Base-by-base conservation (phyloP, 352 stramenopile species). In the Pythium rhizo-oryzae region DNA sequence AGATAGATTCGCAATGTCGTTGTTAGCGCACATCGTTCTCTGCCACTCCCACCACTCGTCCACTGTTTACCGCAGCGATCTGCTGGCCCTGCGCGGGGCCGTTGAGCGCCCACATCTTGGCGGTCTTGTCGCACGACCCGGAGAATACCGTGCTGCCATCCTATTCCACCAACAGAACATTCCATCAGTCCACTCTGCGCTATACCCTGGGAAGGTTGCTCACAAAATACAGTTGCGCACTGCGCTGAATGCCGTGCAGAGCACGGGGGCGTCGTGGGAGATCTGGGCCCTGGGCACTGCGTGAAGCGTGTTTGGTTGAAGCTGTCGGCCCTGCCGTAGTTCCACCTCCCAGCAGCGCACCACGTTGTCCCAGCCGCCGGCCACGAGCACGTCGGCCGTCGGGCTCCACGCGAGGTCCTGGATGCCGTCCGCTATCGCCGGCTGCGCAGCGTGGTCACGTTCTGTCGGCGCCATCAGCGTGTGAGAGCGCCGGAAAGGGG, bases 31-130 rank as follows among this genome's bases (percentile, higher is more conserved):
- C n/a, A n/a, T n/a, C n/a, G n/a, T n/a, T n/a, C n/a, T n/a, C n/a
- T n/a, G n/a, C n/a, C n/a, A n/a, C n/a, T n/a, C n/a, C n/a, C n/a
- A n/a, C n/a, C n/a, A n/a, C n/a, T n/a, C n/a, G n/a, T n/a, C n/a
- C n/a, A n/a, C n/a, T n/a, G n/a, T n/a, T n/a, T n/a, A n/a, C 76
- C 85, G 87, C 78, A 57, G 82, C 84, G 62, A 93, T 93, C 63
- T 93, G 85, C 70, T 91, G 82, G 25, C 88, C 87, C 43, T 92
- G 84, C 15, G 75, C 59, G 0, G 84, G 87, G 8, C 86, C 85
- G 28, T 87, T 90, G n/a, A 99, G 80, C 59, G 85, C 69, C 95
- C 96, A 99, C 94, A 98, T 98, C 62, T 97, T 96, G 28, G 96
- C 94, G 15, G 93, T 97, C 75, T 98, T 99, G 76, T 98, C 96